Base-by-base conservation (phyloP, 2,329 filamentous ascomycete genomes). In the Neonectria hederae region DNA sequence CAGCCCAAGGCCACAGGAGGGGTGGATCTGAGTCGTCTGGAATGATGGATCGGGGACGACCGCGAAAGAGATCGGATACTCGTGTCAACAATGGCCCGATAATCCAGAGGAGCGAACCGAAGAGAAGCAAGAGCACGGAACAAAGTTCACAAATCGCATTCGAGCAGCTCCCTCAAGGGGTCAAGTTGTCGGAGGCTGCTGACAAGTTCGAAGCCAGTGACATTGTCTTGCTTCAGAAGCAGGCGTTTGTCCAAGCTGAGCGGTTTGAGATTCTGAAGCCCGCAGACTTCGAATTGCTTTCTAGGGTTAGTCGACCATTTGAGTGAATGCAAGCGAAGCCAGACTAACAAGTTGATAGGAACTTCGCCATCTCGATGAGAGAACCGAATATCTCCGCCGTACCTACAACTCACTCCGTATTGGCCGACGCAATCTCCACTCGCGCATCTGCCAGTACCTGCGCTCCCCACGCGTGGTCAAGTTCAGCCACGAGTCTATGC, bases 341-440 rank as follows among this genome's bases (percentile, higher is more conserved):
- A 13, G 38, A 42, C 54, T 71, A 60, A 67, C 54, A 53, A 61
- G 10, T 30, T 11, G 26, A 57, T 68, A 90, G 87, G 92, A 94
- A 80, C 88, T 94, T 58, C 87, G 89, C 54, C 87, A 86, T 62
- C 83, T 94, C n/a, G 92, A 94, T 72, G 90, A 93, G 74, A 87
- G 91, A 60, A 92, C 90, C 59, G 90, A 93, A 69, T 94, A 94
- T 73, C 87, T 94, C 53, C 89, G 91, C 51, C 90, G 88, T 65
- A 94, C 91, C 0, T 92, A 93, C 78, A 90, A 87, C 56, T 92
- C 90, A 5, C 85, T 95, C 17, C 87, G 91, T 14, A 85, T 89
- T n/a, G 91, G 91, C 1, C 89, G 92, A 28, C 90, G 91, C 69
- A 93, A 92, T 74, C 85, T 94, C 4, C 92, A 94, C 74, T 86